These are phyloP conservation scores for Chlamydomonas asymmetrica DNA, from an alignment of 139 green algal species.

Conservation along the genomic window DNA sequence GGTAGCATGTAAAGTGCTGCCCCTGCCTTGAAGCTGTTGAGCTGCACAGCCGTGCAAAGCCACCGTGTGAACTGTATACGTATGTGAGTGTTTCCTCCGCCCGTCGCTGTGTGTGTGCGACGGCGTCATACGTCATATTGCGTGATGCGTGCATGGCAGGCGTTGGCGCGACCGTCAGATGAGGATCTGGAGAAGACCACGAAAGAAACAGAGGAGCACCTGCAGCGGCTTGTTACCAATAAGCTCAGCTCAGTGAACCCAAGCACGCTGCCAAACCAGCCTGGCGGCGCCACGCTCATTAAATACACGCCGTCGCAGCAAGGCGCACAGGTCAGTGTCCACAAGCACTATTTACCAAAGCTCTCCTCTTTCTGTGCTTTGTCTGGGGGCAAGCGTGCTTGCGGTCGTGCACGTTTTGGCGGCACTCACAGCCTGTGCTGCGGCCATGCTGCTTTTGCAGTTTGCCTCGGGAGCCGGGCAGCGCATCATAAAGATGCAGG, in stretches of 20 bases:
- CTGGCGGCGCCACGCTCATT: slow-evolving; percentile 37
- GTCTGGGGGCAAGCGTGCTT: no score
- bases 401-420: no score
- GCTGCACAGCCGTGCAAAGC: background rate
- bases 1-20: no score
- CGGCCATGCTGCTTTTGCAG: slow-evolving; percentile 28
- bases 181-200: slow-evolving; percentile 78
- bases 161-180: slow-evolving; percentile 71
- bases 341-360: background rate
- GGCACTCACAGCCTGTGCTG: no score
- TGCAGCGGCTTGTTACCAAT: slow-evolving; percentile 71
- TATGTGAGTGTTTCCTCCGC: no score
- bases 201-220: slow-evolving; percentile 71
- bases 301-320: slow-evolving; percentile 94
- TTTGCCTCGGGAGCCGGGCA: slow-evolving; percentile 73
- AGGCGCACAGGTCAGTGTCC: slow-evolving; percentile 29
- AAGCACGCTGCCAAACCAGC: slow-evolving; percentile 72
- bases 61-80: background rate
- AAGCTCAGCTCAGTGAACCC: slow-evolving; percentile 81
- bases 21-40: no score
- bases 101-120: no score
- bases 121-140: no score
- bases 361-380: no score
- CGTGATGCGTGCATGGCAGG: no score
- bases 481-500: slow-evolving; percentile 97